These are phyloP conservation scores for Mollisia scopiformis DNA, from an alignment of 2,329 filamentous ascomycete species.

Conservation along the genomic window DNA sequence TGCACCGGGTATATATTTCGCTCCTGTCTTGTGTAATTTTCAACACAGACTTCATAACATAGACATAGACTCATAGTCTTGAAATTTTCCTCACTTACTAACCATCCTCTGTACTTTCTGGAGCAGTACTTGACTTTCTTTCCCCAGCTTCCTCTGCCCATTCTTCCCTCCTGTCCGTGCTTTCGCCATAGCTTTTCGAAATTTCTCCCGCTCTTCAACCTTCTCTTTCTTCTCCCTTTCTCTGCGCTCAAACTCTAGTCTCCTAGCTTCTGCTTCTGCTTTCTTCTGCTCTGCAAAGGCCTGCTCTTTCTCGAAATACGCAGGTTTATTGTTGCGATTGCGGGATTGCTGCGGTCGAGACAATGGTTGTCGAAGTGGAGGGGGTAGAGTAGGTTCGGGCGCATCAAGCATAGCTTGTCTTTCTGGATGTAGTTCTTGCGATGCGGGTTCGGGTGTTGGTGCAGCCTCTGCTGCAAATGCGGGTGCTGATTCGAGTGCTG, in stretches of 20 bases:
- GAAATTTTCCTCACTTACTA: conserved; percentile 29
- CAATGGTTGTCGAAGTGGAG: conserved; percentile 1
- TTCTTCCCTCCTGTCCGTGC: conserved; percentile 58
- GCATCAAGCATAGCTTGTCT: conserved; percentile 60
- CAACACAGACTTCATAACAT: neutral
- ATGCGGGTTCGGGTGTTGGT: conserved; percentile 18
- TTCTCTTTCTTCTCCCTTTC: conserved; percentile 57
- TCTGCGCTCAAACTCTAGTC: conserved; percentile 52
- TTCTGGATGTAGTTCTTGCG: conserved; percentile 61
- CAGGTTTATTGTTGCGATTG: conserved; percentile 33
- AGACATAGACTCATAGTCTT: neutral
- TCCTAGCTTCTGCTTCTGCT: conserved; percentile 57
- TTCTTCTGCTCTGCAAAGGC: conserved; percentile 49
- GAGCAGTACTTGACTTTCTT: conserved; percentile 68
- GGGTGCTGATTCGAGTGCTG: conserved; percentile 20
- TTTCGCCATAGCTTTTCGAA: conserved; percentile 50
- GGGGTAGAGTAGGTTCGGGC: conserved; percentile 30
- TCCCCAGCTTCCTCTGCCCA: conserved; percentile 69
- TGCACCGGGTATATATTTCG: neutral
- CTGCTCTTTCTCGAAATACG: conserved; percentile 41
- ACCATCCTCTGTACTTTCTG: conserved; percentile 60
- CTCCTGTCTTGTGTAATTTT: neutral
- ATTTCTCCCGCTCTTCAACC: conserved; percentile 59
- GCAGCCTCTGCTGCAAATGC: conserved; percentile 7
- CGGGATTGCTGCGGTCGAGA: neutral